Evolutionary conservation across 2,329 filamentous ascomycete genomes (phyloP).

Genomic region (Cladorrhinum sp.): DNA sequence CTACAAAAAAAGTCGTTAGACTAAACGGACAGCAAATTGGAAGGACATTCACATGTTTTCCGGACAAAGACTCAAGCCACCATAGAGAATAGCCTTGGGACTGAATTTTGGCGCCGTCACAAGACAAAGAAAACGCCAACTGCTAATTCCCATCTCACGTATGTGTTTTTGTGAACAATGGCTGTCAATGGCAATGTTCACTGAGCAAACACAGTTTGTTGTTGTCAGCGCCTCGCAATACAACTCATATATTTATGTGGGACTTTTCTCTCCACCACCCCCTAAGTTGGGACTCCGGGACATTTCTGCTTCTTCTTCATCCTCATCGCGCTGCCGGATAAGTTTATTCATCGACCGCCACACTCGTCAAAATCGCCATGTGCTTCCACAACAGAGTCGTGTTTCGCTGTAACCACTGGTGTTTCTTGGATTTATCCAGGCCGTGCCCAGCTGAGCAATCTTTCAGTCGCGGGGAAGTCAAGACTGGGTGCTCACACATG

Average conservation of each 20-base stretch:
- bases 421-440: constrained; percentile 5
- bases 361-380: constrained; percentile 14
- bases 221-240: not conserved
- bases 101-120: not conserved
- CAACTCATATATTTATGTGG: not conserved
- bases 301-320: not conserved
- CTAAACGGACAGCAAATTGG: not conserved
- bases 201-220: not conserved
- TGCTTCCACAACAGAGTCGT: constrained; percentile 23
- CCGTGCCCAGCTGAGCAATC: constrained; percentile 12
- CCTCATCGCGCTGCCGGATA: not conserved
- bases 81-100: not conserved
- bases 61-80: not conserved
- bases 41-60: not conserved
- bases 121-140: not conserved
- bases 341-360: constrained; percentile 1
- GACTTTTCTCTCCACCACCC: not conserved
- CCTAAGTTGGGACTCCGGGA: not conserved
- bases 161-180: not conserved
- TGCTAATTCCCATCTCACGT: not conserved
- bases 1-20: not conserved
- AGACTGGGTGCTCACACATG: constrained; percentile 20
- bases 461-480: constrained; percentile 17
- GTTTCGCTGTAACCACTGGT: constrained; percentile 21
- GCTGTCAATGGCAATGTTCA: not conserved